Percentiles rank a stretch among this genome's conserved stretches.
Conservation (phyloP, 2,329 filamentous ascomycete genomes). For the Alternaria incomplexa region DNA sequence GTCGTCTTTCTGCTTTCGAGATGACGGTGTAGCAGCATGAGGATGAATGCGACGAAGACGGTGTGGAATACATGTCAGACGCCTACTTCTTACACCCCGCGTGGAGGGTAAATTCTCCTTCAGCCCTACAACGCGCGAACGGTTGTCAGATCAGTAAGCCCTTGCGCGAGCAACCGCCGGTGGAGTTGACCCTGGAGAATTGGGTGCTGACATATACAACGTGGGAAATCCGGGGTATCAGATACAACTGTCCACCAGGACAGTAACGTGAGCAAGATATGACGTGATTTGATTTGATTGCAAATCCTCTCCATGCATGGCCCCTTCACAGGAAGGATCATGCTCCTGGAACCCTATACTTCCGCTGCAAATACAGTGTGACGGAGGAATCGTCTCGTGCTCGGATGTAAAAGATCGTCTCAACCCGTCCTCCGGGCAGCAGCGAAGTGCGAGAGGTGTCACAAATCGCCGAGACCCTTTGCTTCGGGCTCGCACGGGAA, state of each 20-base stretch:
- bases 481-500: slow-evolving; percentile 12
- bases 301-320: not conserved
- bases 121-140: slow-evolving; percentile 25
- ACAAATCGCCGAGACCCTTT: slow-evolving; percentile 7
- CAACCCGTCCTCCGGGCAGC: not conserved
- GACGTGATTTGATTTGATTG: not conserved
- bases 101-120: slow-evolving; percentile 14
- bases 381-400: not conserved
- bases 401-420: not conserved
- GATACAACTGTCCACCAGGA: not conserved
- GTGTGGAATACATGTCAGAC: not conserved
- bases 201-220: slow-evolving; percentile 30
- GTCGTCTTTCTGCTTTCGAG: not conserved
- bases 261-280: not conserved
- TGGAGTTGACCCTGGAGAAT: slow-evolving; percentile 22
- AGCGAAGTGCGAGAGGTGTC: not conserved
- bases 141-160: slow-evolving; percentile 33
- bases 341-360: not conserved
- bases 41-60: not conserved
- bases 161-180: slow-evolving; percentile 33
- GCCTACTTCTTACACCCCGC: slow-evolving; percentile 11
- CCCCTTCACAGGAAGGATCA: not conserved
- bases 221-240: slow-evolving; percentile 21
- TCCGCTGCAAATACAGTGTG: not conserved
- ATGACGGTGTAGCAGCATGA: not conserved